Evolutionary conservation across 2,329 filamentous ascomycete genomes (phyloP).

Genomic region (Huntiella abstrusa): DNA sequence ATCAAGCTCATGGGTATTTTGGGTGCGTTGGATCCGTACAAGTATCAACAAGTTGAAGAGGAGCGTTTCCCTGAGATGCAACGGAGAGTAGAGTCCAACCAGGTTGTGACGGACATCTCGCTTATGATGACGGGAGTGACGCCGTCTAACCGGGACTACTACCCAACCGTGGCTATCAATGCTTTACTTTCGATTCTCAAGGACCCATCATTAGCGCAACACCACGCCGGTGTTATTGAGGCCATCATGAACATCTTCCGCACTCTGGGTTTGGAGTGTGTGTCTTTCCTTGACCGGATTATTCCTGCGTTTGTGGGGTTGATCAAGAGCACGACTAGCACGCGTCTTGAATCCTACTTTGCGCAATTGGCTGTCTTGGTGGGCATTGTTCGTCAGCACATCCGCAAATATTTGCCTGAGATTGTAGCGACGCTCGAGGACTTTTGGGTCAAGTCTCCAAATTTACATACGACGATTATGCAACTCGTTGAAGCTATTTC

Average conservation of each 20-base stretch:
- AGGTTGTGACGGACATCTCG: constrained; percentile 68
- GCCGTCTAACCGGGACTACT: constrained; percentile 95
- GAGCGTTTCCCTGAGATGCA: constrained; percentile 60
- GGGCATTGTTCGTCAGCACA: constrained; percentile 89
- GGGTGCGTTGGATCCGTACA: constrained; percentile 87
- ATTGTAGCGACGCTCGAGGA: constrained; percentile 77
- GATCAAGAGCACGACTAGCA: constrained; percentile 61
- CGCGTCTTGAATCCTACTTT: constrained; percentile 84
- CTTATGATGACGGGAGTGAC: constrained; percentile 96
- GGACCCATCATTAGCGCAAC: constrained; percentile 72
- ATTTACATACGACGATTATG: constrained; percentile 78
- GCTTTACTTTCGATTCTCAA: constrained; percentile 82
- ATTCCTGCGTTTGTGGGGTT: constrained; percentile 85
- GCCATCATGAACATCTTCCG: constrained; percentile 98
- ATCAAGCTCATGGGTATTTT: constrained; percentile 94
- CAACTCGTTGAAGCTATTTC: constrained; percentile 87
- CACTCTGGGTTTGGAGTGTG: constrained; percentile 86
- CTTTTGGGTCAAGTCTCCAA: constrained; percentile 68
- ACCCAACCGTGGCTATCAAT: constrained; percentile 93
- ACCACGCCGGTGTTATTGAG: constrained; percentile 87
- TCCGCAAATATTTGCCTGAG: constrained; percentile 70
- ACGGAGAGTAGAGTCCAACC: constrained; percentile 39
- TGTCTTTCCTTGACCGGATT: constrained; percentile 83
- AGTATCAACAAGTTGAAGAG: constrained; percentile 86
- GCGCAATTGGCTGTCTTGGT: constrained; percentile 89